Evolutionary conservation across 2,329 filamentous ascomycete genomes (phyloP).

Genomic region (Fusarium zealandicum): DNA sequence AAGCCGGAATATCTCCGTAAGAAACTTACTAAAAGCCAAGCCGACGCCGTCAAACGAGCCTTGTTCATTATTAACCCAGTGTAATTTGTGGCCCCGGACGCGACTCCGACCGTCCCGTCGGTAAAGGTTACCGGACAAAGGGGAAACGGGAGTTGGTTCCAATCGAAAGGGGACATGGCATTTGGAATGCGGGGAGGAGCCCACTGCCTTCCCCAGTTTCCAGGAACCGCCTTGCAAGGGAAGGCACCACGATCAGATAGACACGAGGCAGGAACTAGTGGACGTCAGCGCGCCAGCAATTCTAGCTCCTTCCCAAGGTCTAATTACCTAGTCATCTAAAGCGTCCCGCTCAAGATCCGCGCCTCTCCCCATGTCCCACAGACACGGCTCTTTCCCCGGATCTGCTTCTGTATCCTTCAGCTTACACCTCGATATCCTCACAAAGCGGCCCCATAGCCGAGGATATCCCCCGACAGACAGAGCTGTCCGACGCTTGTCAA

Average conservation of each 20-base stretch:
- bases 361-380: slow-evolving; percentile 4
- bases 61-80: not conserved
- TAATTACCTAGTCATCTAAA: not conserved
- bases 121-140: slow-evolving; percentile 25
- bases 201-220: not conserved
- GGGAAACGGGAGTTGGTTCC: slow-evolving; percentile 6
- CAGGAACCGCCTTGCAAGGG: slow-evolving; percentile 1
- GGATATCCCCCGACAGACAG: slow-evolving; percentile 14
- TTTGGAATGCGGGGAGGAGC: slow-evolving; percentile 18
- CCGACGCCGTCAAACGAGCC: too few relatives aligned
- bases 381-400: not conserved
- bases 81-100: not conserved
- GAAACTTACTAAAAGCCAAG: not conserved
- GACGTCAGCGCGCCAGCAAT: not conserved
- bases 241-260: not conserved
- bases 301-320: not conserved
- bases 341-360: not conserved
- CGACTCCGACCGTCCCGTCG: slow-evolving; percentile 13
- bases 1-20: slow-evolving; percentile 26
- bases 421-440: not conserved
- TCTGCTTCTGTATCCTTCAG: slow-evolving; percentile 1
- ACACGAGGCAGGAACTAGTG: slow-evolving; percentile 10
- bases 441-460: not conserved
- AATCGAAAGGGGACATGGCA: not conserved
- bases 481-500: slow-evolving; percentile 7